Conservation (phyloP, 225 moss, liverwort and hornwort genomes). For the Polytrichum formosum region DNA sequence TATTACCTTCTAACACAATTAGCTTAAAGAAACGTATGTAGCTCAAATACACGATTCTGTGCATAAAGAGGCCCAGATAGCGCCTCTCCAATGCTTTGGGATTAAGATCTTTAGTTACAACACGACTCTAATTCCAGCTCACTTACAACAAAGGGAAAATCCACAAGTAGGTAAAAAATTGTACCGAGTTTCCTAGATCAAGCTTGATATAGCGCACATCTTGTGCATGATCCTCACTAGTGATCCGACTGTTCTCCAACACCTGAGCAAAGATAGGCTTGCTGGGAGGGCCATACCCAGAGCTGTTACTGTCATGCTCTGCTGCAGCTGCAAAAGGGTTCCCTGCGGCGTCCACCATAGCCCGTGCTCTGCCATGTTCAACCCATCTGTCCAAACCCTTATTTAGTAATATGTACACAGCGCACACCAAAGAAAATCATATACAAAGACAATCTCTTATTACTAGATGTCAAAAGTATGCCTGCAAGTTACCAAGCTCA, state of each 20-base stretch:
- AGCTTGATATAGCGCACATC: constrained; percentile 93
- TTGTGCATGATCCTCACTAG: constrained; percentile 77
- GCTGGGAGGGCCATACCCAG: constrained; percentile 59
- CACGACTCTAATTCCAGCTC: too few relatives aligned
- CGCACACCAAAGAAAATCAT: not conserved
- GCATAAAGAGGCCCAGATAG: too few relatives aligned
- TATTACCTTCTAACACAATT: too few relatives aligned
- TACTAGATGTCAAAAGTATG: too few relatives aligned
- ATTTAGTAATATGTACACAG: not conserved
- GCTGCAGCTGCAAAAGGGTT: constrained; percentile 50
- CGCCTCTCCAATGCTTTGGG: too few relatives aligned
- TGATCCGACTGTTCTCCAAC: constrained; percentile 65
- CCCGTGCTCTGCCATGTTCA: constrained; percentile 75
- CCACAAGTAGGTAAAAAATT: not conserved
- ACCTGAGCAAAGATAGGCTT: constrained; percentile 75
- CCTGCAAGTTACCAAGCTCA: too few relatives aligned
- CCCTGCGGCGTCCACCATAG: constrained; percentile 67
- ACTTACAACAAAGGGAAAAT: not conserved
- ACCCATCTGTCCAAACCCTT: constrained; percentile 65
- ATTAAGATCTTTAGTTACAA: too few relatives aligned
- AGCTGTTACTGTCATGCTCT: constrained; percentile 53
- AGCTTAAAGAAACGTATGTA: too few relatives aligned
- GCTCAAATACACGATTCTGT: too few relatives aligned
- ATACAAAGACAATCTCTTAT: not conserved
- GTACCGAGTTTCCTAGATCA: constrained; percentile 74